Evolutionary conservation across 176 grass and related monocot species (phyloP), one percentile per base, ranked within the genome.

Genomic region (Guadua angustifolia): DNA sequence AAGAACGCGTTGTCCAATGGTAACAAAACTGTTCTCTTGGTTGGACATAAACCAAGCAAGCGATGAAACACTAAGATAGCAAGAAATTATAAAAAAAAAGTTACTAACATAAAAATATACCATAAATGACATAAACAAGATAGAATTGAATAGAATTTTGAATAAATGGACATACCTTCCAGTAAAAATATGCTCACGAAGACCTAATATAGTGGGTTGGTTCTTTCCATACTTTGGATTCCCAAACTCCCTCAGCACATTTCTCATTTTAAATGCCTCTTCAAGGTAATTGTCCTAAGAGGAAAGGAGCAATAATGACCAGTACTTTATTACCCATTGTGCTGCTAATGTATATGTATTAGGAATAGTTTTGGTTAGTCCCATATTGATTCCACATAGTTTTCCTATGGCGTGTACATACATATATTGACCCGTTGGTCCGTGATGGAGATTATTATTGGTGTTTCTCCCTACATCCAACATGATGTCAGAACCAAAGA

Each of bases 31-130:
- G 51, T 78, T 99, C 85, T 99, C 96, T 89, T 99, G 96, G 73
- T 99, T 99, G 55, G 93, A 99, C 96, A 99, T 99, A 85, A 99
- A 99, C 96, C 96, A 99, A 64, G 96, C 93, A 78, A 99, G 91
- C 36, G 96, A 99, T 33, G 96, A 99, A 95, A 99, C 91, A 92
- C 96, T 95, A 85, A 22, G 73, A 94, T 47, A 56, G 32, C 60
- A 86, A 69, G 43, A 91, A 26, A 88, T 18, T 52, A 77, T 32
- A 17, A 24, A 1, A 75, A 19, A 32, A 80, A 43, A 12, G n/a
- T 83, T 67, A 79, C 11, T 74, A 47, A 44, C 16, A 36, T 14
- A 86, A 35, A 82, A 14, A 50, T 42, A 33, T 59, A 60, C 26
- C 4, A 22, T 56, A 69, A 22, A 75, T 74, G 6, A 17, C 32